These are phyloP conservation scores for Ampelomyces quisqualis DNA, from an alignment of 2,329 filamentous ascomycete species.

Conservation along the genomic window DNA sequence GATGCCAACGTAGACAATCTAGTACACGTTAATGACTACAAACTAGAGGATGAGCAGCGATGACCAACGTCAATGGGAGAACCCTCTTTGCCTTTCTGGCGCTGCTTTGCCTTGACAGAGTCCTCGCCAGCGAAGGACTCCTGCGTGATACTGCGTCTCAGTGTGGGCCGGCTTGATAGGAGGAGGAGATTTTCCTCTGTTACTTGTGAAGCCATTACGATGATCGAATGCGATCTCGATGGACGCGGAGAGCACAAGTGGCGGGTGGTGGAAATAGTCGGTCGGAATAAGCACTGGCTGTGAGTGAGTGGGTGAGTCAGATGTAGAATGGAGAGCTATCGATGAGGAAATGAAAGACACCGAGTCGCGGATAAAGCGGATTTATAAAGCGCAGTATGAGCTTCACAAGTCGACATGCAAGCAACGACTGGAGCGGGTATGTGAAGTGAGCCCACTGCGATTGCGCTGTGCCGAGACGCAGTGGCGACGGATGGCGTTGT, in stretches of 20 bases:
- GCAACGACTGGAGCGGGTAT: neutral
- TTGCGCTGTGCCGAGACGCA: slow-evolving; percentile 8
- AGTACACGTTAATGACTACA: neutral
- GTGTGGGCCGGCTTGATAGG: neutral
- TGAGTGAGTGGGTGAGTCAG: too few species aligned
- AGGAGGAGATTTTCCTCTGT: neutral
- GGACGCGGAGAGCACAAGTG: too few species aligned
- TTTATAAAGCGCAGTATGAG: neutral
- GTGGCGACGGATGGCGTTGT: slow-evolving; percentile 9
- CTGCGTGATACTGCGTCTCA: neutral
- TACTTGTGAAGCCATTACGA: too few species aligned
- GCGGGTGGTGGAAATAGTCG: too few species aligned
- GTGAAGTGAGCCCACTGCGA: slow-evolving; percentile 9
- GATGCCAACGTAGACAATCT: slow-evolving; percentile 61
- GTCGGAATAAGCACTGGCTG: too few species aligned
- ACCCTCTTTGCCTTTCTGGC: neutral
- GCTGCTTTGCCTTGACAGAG: neutral
- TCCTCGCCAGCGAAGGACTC: neutral
- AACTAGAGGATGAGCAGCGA: neutral
- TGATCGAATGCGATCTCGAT: too few species aligned
- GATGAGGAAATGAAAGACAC: too few species aligned
- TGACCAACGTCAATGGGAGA: neutral
- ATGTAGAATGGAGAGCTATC: too few species aligned
- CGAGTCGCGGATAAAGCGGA: too few species aligned
- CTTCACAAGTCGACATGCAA: neutral